These are phyloP conservation scores for Diversispora eburnea DNA, from an alignment of 192 early-diverging fungal genomes.

Conservation along the genomic window DNA sequence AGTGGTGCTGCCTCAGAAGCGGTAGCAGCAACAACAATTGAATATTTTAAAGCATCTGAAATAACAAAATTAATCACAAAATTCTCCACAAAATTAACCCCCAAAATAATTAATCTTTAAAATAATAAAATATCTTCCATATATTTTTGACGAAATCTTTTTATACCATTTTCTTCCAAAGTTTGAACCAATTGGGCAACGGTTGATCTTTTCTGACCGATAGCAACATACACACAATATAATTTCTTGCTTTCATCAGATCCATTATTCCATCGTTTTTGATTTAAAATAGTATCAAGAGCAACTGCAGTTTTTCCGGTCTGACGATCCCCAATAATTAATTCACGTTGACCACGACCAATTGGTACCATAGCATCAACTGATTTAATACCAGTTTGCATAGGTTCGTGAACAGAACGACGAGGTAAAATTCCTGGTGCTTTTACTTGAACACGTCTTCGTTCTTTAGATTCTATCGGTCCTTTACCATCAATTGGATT, in stretches of 20 bases:
- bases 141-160: not conserved
- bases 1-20: constrained; percentile 98
- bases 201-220: constrained; percentile 99
- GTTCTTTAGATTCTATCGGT: constrained; percentile 79
- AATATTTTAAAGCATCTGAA: constrained; percentile 94
- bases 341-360: constrained; percentile 99
- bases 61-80: not conserved
- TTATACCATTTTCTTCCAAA: constrained; percentile 78
- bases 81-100: no score
- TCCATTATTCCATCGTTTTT: constrained; percentile 97
- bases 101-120: not conserved
- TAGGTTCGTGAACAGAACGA: constrained; percentile 98
- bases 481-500: constrained; percentile 99
- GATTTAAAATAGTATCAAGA: constrained; percentile 98
- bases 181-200: constrained; percentile 99
- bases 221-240: constrained; percentile 99
- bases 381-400: constrained; percentile 99
- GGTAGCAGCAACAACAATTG: constrained; percentile 96
- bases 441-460: constrained; percentile 97
- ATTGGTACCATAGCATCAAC: constrained; percentile 99
- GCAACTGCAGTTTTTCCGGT: constrained; percentile 99
- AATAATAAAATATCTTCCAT: not conserved
- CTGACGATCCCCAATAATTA: constrained; percentile 99
- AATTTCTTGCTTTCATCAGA: constrained; percentile 97
- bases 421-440: constrained; percentile 99